Evolutionary conservation across 2,329 filamentous ascomycete genomes (phyloP).

Genomic region (Aspergillus neoniger): DNA sequence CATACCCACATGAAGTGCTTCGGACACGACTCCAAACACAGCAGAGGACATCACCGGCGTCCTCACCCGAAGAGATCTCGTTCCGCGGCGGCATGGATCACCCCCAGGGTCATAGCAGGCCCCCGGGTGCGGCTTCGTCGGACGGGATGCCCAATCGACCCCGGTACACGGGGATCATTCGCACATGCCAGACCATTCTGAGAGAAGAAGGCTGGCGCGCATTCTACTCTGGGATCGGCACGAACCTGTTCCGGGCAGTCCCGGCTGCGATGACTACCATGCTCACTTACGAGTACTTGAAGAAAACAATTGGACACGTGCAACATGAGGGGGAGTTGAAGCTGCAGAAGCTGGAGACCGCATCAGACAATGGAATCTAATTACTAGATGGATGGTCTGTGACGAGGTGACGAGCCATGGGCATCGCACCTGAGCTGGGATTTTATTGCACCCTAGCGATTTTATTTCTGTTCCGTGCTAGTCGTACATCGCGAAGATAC

Average conservation of each 20-base stretch:
- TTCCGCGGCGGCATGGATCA: constrained; percentile 46
- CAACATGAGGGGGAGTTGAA: constrained; percentile 54
- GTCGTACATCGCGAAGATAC: neutral
- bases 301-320: constrained; percentile 54
- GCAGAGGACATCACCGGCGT: constrained; percentile 61
- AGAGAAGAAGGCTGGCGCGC: constrained; percentile 92
- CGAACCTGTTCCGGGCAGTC: constrained; percentile 94
- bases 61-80: constrained; percentile 54
- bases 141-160: constrained; percentile 58
- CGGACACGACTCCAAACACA: constrained; percentile 93
- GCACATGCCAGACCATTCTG: constrained; percentile 81
- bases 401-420: neutral
- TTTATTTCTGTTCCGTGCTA: neutral
- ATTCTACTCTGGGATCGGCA: constrained; percentile 96
- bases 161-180: constrained; percentile 74
- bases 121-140: constrained; percentile 49
- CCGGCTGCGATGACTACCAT: constrained; percentile 96
- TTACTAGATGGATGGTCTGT: constrained; percentile 11
- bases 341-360: constrained; percentile 25
- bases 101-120: constrained; percentile 49
- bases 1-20: constrained; percentile 96
- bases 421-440: neutral
- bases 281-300: constrained; percentile 87
- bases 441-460: neutral
- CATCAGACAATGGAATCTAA: constrained; percentile 24